These are phyloP conservation scores for Crepidotus sp. DNA, from an alignment of 1,284 basidiomycete species.

Conservation along the genomic window DNA sequence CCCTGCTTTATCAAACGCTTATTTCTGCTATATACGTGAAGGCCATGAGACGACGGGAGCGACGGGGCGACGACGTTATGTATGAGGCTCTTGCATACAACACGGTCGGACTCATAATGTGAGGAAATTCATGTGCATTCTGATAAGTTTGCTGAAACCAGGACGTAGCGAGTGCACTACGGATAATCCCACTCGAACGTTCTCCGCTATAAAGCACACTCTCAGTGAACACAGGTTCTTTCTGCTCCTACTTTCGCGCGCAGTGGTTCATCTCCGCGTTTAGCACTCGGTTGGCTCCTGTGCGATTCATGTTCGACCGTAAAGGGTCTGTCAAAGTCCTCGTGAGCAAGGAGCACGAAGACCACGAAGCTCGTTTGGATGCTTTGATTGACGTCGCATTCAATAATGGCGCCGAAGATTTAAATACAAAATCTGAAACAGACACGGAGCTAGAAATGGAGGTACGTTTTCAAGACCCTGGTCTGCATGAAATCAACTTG, in stretches of 20 bases:
- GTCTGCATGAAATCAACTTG: neutral
- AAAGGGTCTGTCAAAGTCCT: slow-evolving; percentile 57
- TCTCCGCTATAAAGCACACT: slow-evolving; percentile 54
- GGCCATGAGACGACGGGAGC: slow-evolving; percentile 45
- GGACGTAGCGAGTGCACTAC: slow-evolving; percentile 63
- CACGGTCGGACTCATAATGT: slow-evolving; percentile 71
- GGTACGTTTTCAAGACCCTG: slow-evolving; percentile 26
- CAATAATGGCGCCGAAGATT: slow-evolving; percentile 48
- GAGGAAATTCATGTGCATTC: slow-evolving; percentile 24
- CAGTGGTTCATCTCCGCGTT: neutral
- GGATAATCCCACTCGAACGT: slow-evolving; percentile 65
- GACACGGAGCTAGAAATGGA: slow-evolving; percentile 32
- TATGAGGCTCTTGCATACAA: slow-evolving; percentile 72
- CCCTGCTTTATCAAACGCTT: no score
- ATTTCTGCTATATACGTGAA: slow-evolving; percentile 20
- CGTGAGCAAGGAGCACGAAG: slow-evolving; percentile 38
- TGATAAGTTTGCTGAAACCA: neutral
- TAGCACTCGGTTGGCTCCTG: slow-evolving; percentile 65
- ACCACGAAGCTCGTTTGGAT: slow-evolving; percentile 31
- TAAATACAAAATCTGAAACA: slow-evolving; percentile 30
- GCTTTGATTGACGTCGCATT: slow-evolving; percentile 43
- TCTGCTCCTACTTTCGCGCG: neutral
- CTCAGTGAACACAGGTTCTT: slow-evolving; percentile 50
- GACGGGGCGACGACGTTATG: slow-evolving; percentile 41
- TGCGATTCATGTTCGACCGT: slow-evolving; percentile 70